A percentile compares a stretch with the other conserved stretches of the same genome.
Evolutionary conservation across 495 filamentous ascomycete species (phyloP).

Genomic region (Aspergillus leporis): DNA sequence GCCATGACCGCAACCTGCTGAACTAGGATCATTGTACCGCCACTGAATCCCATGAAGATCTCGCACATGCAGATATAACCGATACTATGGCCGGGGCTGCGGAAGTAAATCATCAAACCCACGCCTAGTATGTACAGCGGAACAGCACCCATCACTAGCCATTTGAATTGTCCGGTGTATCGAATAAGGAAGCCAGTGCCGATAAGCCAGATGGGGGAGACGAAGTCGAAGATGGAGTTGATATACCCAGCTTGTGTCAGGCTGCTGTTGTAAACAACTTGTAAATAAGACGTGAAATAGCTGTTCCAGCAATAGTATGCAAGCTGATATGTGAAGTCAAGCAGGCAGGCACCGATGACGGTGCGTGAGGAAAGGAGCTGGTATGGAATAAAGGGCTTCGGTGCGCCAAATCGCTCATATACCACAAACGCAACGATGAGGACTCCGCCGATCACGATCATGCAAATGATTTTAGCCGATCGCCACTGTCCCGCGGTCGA

Average conservation of each 20-base stretch:
- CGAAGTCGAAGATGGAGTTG: conserved; percentile 50
- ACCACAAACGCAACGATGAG: conserved; percentile 54
- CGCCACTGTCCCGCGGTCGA: conserved; percentile 43
- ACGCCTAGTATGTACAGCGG: conserved; percentile 56
- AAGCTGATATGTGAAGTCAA: conserved; percentile 21
- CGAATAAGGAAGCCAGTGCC: conserved; percentile 53
- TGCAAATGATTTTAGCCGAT: conserved; percentile 47
- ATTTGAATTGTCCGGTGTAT: conserved; percentile 55
- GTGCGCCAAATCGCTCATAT: conserved; percentile 55
- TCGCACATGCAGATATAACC: conserved; percentile 72
- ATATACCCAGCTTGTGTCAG: conserved; percentile 57
- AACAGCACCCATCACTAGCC: conserved; percentile 50
- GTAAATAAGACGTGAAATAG: conserved; percentile 71
- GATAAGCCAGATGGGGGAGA: conserved; percentile 45
- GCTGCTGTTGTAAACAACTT: conserved; percentile 64
- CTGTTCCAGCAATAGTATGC: conserved; percentile 45
- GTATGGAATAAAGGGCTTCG: conserved; percentile 57
- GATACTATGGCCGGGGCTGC: conserved; percentile 54
- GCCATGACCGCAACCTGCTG: conserved; percentile 72
- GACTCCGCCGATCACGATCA: conserved; percentile 53
- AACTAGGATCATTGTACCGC: conserved; percentile 58
- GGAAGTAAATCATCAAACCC: conserved; percentile 67
- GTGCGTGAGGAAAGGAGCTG: conserved; percentile 59
- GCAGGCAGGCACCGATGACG: conserved; percentile 57
- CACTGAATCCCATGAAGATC: conserved; percentile 67